A percentile compares a stretch with the other conserved stretches of the same genome.
These are phyloP conservation scores for Acidomyces sp. DNA, from an alignment of 495 filamentous ascomycete species.

Conservation along the genomic window DNA sequence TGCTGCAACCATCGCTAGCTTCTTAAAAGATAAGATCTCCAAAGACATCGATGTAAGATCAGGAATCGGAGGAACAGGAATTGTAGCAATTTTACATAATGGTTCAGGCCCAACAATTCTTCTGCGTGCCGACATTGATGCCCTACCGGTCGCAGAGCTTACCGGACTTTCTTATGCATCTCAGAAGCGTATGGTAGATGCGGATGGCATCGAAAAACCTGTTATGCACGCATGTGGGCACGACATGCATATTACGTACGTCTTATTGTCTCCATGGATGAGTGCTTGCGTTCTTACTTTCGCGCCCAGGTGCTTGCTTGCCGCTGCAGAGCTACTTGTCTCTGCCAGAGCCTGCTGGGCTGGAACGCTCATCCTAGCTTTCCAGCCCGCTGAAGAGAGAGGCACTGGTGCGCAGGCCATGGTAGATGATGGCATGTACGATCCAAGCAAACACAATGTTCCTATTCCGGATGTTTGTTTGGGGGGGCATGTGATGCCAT, in stretches of 20 bases:
- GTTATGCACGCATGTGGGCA: conserved; percentile 58
- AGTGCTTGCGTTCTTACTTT: too few species aligned
- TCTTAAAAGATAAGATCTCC: conserved; percentile 22
- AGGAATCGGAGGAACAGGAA: conserved; percentile 43
- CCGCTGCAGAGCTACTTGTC: conserved; percentile 35
- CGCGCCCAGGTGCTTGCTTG: too few species aligned
- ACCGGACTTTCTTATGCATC: conserved; percentile 46
- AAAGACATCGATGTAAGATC: conserved; percentile 34
- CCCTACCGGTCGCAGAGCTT: conserved; percentile 43
- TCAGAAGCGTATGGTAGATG: conserved; percentile 28
- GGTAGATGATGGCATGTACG: conserved; percentile 49
- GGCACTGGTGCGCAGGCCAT: conserved; percentile 45
- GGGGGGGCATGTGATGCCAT: conserved; percentile 42
- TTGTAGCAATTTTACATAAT: conserved; percentile 44
- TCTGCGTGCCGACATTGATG: conserved; percentile 50
- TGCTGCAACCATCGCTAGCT: conserved; percentile 30
- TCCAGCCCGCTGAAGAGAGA: conserved; percentile 50
- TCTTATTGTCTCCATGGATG: too few species aligned
- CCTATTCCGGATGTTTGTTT: conserved; percentile 44
- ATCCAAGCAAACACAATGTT: conserved; percentile 27
- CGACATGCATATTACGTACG: conserved; percentile 45
- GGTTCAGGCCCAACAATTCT: conserved; percentile 41
- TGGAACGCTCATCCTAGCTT: conserved; percentile 44
- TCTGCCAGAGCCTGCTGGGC: conserved; percentile 35
- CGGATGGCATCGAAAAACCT: conserved; percentile 35